Percentiles rank a stretch among this genome's conserved stretches.
phyloP scores from a whole-genome alignment of 139 green algal species.

The Nannochloris sp. region DNA sequence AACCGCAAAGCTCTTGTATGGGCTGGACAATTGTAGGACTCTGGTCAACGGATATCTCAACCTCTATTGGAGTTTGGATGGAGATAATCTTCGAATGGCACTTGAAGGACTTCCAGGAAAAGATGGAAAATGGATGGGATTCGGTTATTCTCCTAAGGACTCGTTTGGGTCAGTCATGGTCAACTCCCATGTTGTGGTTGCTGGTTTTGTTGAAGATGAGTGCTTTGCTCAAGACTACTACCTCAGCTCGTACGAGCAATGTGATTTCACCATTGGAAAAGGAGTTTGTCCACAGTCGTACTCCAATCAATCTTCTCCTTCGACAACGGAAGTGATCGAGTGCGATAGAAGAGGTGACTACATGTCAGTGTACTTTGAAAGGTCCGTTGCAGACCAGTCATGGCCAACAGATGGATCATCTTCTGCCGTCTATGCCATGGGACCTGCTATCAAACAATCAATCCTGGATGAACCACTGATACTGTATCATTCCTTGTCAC shows the following conservation, averaged over 20 bases:
- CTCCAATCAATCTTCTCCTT: background rate
- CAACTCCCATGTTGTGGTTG: slow-evolving; percentile 2
- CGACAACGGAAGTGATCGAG: background rate
- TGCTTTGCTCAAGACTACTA: slow-evolving; percentile 21
- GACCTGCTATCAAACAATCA: slow-evolving; percentile 14
- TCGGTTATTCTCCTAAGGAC: slow-evolving; percentile 5
- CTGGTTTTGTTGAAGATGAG: slow-evolving; percentile 10
- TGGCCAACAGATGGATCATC: slow-evolving; percentile 13
- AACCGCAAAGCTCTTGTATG: background rate
- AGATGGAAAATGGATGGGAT: slow-evolving; percentile 19
- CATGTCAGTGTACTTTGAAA: slow-evolving; percentile 4
- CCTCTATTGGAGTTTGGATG: slow-evolving; percentile 15
- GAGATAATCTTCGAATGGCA: background rate
- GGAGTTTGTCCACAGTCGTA: background rate
- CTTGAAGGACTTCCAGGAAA: slow-evolving; percentile 12
- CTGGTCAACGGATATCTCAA: slow-evolving; percentile 14
- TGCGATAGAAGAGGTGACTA: background rate
- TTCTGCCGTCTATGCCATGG: slow-evolving; percentile 16
- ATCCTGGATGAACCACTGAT: slow-evolving; percentile 4
- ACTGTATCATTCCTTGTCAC: slow-evolving; percentile 14
- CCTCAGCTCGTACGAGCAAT: slow-evolving; percentile 3
- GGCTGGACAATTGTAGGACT: slow-evolving; percentile 10
- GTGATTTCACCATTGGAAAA: slow-evolving; percentile 3
- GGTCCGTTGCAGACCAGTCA: background rate
- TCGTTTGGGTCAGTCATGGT: slow-evolving; percentile 10